phyloP scores from a whole-genome alignment of 768 basidiomycete genomes.

The Asterophora parasitica region DNA sequence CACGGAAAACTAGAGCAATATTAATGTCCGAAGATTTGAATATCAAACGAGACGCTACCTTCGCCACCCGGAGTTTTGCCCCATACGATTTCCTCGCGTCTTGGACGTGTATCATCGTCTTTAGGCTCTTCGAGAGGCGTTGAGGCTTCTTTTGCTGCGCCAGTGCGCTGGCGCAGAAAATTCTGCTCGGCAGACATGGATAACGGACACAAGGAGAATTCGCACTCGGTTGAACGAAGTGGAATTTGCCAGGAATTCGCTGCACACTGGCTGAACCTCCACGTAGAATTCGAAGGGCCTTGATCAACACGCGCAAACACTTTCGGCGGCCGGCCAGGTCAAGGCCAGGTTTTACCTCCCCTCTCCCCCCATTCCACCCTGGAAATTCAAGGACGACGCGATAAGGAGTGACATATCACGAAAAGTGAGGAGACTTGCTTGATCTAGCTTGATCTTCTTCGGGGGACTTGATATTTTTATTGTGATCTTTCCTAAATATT shows the following conservation, averaged over 20 bases:
- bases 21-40: not conserved
- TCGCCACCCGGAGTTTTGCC: constrained; percentile 81
- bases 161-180: constrained; percentile 31
- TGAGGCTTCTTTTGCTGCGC: constrained; percentile 7
- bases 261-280: too few species aligned
- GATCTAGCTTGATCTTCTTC: not conserved
- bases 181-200: constrained; percentile 21
- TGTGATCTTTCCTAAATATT: too few species aligned
- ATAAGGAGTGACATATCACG: not conserved
- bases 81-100: constrained; percentile 68
- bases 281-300: constrained; percentile 9
- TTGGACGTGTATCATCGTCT: constrained; percentile 9
- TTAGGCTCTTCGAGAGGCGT: constrained; percentile 8
- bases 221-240: constrained; percentile 5
- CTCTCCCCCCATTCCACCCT: not conserved
- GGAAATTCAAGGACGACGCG: not conserved
- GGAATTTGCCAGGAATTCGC: constrained; percentile 1
- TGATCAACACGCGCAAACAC: constrained; percentile 17
- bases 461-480: too few species aligned
- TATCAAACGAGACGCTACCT: constrained; percentile 40
- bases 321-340: too few species aligned
- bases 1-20: constrained; percentile 69
- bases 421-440: not conserved
- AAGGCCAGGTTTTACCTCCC: too few species aligned
- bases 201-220: constrained; percentile 2